phyloP scores from a whole-genome alignment of 768 basidiomycete species.

The Rhizopogon salebrosus region DNA sequence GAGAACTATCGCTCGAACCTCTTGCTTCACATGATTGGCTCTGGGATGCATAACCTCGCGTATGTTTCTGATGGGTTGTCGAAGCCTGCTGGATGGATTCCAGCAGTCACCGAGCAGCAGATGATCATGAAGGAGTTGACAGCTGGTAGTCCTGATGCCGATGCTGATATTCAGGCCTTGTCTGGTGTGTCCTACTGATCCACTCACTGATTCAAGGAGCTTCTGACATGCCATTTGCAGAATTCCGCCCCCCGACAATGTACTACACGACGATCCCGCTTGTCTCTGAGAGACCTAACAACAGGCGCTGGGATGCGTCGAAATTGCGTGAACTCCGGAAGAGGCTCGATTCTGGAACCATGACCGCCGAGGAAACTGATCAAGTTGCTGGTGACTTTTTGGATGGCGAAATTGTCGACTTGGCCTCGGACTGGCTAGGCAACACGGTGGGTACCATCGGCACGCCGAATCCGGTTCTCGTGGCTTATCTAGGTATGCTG shows the following conservation, averaged over 20 bases:
- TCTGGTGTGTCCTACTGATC: conserved; percentile 55
- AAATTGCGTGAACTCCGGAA: conserved; percentile 93
- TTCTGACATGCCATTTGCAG: conserved; percentile 34
- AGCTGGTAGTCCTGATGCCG: conserved; percentile 69
- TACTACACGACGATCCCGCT: conserved; percentile 96
- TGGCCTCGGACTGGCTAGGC: conserved; percentile 97
- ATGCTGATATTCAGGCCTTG: conserved; percentile 79
- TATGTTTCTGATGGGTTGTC: conserved; percentile 49
- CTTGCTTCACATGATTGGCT: conserved; percentile 81
- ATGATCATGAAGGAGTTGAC: conserved; percentile 95
- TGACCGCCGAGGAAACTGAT: conserved; percentile 83
- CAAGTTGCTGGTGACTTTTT: conserved; percentile 86
- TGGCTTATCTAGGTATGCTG: conserved; percentile 2
- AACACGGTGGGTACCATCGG: conserved; percentile 60
- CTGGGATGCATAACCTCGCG: conserved; percentile 59
- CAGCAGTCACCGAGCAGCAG: conserved; percentile 88
- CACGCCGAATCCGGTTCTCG: conserved; percentile 1
- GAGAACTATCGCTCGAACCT: conserved; percentile 96
- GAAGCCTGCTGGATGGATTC: conserved; percentile 63
- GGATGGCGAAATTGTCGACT: conserved; percentile 90
- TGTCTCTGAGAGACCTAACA: conserved; percentile 79
- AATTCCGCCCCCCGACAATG: conserved; percentile 88
- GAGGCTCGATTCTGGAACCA: conserved; percentile 84
- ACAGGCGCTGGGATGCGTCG: conserved; percentile 89
- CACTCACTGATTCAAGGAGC: not conserved